Base-by-base conservation (phyloP, 352 stramenopile genomes). In the Phytophthora macrochlamydospora region DNA sequence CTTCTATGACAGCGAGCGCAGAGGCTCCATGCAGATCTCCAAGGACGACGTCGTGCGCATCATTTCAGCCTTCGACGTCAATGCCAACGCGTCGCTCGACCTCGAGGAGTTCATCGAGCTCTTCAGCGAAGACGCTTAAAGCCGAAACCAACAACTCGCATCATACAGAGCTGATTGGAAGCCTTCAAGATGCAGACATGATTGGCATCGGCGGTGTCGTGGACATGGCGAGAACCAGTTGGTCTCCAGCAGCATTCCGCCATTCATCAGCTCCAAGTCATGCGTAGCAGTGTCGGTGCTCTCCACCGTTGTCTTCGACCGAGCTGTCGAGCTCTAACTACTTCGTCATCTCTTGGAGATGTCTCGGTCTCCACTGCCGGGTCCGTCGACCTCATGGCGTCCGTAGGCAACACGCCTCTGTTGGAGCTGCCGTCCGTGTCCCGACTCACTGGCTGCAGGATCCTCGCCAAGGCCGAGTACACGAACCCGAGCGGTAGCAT, bases 401-500 rank as follows among this genome's bases (percentile, higher is more conserved):
- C 82, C 2, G 83, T 95, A 31, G 87, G 87, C 30, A 92, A 93
- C 57, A 95, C 87, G 31, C 83, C 84, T 28, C 69, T 95, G 33
- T 66, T 95, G 12, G 76, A 92, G 62, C 76, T 95, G 48, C 81
- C 78, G 44, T 82, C 75, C 29, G 56, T 93, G 29, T 91, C 84
- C 1, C 71, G 73, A 49, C 77, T 93, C 46, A 95, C 87, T 3
- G 75, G 77, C 3, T 92, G 85, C 76, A 89, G 79, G 60, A 86
- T 95, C 59, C 84, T 90, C 32, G 87, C 74, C 58, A 95, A 95
- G 65, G 85, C 85, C 18, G 87, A 95, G 75, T 93, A 82, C 57
- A 74, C 89, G 66, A 98, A 98, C 67, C 96, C 96, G 18, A 93
- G 92, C 62, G 95, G 95, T 9, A 96, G 81, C 29, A 91, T 98